These are phyloP conservation scores for Fraxinus nigra DNA, from an alignment of 305 asterid species.

Conservation along the genomic window DNA sequence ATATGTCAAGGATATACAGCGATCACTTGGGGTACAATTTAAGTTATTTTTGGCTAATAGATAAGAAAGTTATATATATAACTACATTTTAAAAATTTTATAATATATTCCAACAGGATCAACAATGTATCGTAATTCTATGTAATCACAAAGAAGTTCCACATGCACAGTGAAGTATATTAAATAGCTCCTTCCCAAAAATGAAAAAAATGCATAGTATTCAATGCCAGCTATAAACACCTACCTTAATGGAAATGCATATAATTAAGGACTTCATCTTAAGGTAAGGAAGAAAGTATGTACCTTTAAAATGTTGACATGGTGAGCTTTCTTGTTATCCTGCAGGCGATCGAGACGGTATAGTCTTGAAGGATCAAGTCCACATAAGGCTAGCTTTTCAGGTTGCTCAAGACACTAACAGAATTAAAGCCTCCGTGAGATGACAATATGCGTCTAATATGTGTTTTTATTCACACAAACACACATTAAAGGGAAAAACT, in stretches of 20 bases:
- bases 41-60: background rate
- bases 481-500: background rate
- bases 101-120: background rate
- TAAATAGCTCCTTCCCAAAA: background rate
- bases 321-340: conserved; percentile 59
- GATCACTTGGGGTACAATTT: background rate
- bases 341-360: conserved; percentile 77
- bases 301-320: conserved; percentile 79
- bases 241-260: background rate
- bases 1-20: background rate
- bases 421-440: conserved; percentile 14
- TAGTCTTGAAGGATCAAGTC: conserved; percentile 70
- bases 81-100: background rate
- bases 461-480: background rate
- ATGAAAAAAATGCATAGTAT: background rate
- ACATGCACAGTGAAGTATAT: background rate
- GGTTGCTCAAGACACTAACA: conserved; percentile 71
- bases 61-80: background rate
- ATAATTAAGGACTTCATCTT: background rate
- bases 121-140: background rate
- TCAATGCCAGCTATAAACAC: background rate
- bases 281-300: conserved; percentile 12
- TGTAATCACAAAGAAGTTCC: background rate
- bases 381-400: conserved; percentile 78
- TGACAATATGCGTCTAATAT: background rate